Evolutionary conservation across 2,329 filamentous ascomycete genomes (phyloP).

Genomic region (Fusarium sp.): DNA sequence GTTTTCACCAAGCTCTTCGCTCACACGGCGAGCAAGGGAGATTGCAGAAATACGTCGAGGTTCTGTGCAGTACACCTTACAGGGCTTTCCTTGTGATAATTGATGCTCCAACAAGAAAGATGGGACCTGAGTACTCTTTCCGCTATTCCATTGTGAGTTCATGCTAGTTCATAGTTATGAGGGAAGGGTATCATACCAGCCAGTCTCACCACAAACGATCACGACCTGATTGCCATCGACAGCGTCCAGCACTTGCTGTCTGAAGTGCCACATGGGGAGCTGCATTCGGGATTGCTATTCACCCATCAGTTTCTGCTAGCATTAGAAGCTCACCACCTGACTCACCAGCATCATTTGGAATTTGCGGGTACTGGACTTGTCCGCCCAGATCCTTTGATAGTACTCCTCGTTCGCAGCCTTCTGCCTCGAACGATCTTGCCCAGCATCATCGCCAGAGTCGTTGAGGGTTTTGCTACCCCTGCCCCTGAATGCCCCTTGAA

Average conservation of each 20-base stretch:
- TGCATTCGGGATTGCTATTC: constrained; percentile 73
- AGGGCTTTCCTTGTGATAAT: constrained; percentile 80
- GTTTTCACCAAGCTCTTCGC: constrained; percentile 91
- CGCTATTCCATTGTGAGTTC: constrained; percentile 60
- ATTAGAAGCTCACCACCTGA: constrained; percentile 2
- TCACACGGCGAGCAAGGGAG: constrained; percentile 91
- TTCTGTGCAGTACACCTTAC: constrained; percentile 96
- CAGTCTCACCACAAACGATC: constrained; percentile 96
- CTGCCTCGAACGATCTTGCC: constrained; percentile 58
- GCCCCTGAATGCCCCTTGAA: constrained; percentile 81
- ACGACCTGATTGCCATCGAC: constrained; percentile 86
- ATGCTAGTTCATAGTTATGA: background rate
- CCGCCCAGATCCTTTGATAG: constrained; percentile 69
- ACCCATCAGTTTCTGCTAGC: constrained; percentile 20
- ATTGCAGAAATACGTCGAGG: constrained; percentile 96
- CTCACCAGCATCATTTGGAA: constrained; percentile 84
- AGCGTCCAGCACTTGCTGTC: constrained; percentile 79
- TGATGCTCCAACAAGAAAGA: constrained; percentile 93
- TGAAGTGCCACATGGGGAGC: constrained; percentile 91
- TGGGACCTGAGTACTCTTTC: constrained; percentile 98
- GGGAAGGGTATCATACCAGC: constrained; percentile 66
- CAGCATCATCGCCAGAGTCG: constrained; percentile 63
- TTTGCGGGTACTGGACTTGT: constrained; percentile 67
- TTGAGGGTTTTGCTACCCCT: constrained; percentile 61
- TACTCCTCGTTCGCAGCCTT: constrained; percentile 58